Percentiles rank a stretch among this genome's conserved stretches.
These are phyloP conservation scores for Candida koratica DNA, from an alignment of 805 yeast species.

Conservation along the genomic window DNA sequence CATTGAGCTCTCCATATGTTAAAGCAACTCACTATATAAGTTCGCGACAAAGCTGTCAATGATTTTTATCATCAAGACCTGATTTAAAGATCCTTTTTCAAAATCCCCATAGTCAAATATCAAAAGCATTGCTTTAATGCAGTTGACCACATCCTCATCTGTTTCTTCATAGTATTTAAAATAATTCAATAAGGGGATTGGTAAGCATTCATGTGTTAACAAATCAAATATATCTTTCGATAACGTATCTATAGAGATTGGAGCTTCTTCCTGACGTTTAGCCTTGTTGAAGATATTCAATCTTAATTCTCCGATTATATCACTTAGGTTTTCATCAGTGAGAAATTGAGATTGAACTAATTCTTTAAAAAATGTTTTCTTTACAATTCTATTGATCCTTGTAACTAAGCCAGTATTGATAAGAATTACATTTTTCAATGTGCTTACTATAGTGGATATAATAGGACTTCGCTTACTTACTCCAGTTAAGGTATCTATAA, in stretches of 20 bases:
- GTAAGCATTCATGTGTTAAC: constrained; percentile 10
- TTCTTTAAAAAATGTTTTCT: constrained; percentile 11
- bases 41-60: constrained; percentile 20
- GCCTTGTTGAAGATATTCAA: constrained; percentile 9
- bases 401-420: constrained; percentile 5
- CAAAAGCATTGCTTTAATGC: constrained; percentile 16
- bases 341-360: constrained; percentile 12
- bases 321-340: constrained; percentile 12
- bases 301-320: constrained; percentile 8
- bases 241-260: constrained; percentile 14
- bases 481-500: constrained; percentile 13
- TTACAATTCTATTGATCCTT: constrained; percentile 12
- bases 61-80: constrained; percentile 17
- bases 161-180: constrained; percentile 18
- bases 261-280: constrained; percentile 9
- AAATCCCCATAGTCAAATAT: constrained; percentile 1
- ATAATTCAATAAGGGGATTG: constrained; percentile 5
- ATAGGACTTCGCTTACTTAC: constrained; percentile 14
- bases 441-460: constrained; percentile 5
- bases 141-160: constrained; percentile 14
- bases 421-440: constrained; percentile 5
- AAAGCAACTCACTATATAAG: constrained; percentile 21
- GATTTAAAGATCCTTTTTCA: constrained; percentile 10
- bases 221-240: constrained; percentile 15
- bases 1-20: constrained; percentile 1